A percentile compares a stretch with the other conserved stretches of the same genome.
These are phyloP conservation scores for Claviceps citrina DNA, from an alignment of 2,329 filamentous ascomycete species.

Conservation along the genomic window DNA sequence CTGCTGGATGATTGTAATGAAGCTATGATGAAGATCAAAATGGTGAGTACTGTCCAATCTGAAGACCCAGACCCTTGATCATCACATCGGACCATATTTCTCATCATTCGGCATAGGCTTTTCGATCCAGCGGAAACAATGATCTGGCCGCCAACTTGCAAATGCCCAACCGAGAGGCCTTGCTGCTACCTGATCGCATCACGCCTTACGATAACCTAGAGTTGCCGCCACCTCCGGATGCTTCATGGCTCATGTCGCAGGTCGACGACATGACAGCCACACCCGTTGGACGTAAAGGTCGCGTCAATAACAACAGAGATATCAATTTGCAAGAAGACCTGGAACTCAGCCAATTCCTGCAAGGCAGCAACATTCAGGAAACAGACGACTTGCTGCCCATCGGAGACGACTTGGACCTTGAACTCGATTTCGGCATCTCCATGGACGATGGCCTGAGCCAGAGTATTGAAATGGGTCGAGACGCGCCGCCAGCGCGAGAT, in stretches of 20 bases:
- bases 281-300: conserved; percentile 40
- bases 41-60: conserved; percentile 42
- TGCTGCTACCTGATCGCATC: conserved; percentile 81
- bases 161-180: conserved; percentile 66
- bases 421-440: conserved; percentile 60
- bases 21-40: conserved; percentile 93
- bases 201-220: conserved; percentile 76
- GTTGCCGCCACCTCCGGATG: conserved; percentile 71
- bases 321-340: conserved; percentile 56
- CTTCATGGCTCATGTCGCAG: conserved; percentile 67
- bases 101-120: conserved; percentile 47
- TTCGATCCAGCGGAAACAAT: conserved; percentile 85
- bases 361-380: conserved; percentile 45
- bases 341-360: conserved; percentile 66
- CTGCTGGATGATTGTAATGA: conserved; percentile 95
- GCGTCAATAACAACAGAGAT: conserved; percentile 44
- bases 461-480: conserved; percentile 81
- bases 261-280: conserved; percentile 44
- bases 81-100: conserved; percentile 10
- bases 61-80: neutral
- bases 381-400: conserved; percentile 41
- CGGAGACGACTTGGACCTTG: conserved; percentile 55
- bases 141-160: conserved; percentile 77
- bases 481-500: conserved; percentile 53
- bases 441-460: conserved; percentile 49